Conservation (phyloP, 2,329 filamentous ascomycete species). For the Myriosclerotinia curreyana region DNA sequence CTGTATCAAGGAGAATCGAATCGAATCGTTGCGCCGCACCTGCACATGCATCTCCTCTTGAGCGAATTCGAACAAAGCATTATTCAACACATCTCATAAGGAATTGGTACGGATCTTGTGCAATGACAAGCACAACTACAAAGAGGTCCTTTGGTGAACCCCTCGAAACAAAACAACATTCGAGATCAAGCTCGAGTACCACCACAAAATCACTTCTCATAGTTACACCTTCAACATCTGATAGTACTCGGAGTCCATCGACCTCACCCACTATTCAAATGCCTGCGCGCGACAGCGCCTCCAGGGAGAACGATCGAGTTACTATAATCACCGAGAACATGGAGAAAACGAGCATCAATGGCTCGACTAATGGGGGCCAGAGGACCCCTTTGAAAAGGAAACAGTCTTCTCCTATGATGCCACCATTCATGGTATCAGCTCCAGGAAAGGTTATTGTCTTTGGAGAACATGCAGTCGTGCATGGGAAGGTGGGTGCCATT, state of each 20-base stretch:
- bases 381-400: constrained; percentile 45
- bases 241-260: constrained; percentile 20
- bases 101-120: neutral
- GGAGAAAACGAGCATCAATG: constrained; percentile 26
- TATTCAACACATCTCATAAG: neutral
- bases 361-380: constrained; percentile 23
- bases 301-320: constrained; percentile 9
- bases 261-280: constrained; percentile 23
- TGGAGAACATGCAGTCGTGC: constrained; percentile 96
- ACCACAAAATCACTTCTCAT: constrained; percentile 20
- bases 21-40: neutral
- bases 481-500: constrained; percentile 70
- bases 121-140: constrained; percentile 18
- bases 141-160: constrained; percentile 12
- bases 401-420: constrained; percentile 66
- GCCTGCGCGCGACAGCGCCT: constrained; percentile 4
- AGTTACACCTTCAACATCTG: constrained; percentile 22
- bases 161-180: constrained; percentile 13
- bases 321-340: constrained; percentile 17
- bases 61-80: constrained; percentile 1
- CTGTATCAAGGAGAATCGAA: neutral
- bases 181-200: constrained; percentile 21
- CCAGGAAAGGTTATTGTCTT: constrained; percentile 98
- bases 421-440: constrained; percentile 95
- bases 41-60: neutral